Base-by-base conservation (phyloP, 768 basidiomycete species). In the Trametes meyenii region DNA sequence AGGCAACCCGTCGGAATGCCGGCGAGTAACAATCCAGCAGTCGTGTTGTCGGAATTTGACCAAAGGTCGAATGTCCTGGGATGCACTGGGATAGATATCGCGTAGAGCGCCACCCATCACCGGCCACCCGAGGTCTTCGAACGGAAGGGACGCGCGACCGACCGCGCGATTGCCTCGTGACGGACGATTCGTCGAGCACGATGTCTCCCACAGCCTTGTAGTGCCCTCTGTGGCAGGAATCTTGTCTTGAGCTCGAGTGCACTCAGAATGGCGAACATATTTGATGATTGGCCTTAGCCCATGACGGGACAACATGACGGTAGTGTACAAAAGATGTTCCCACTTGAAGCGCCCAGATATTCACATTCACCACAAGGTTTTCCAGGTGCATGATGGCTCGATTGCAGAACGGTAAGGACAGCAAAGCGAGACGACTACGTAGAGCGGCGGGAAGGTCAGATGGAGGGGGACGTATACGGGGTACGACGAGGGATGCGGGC, bases 331-430 rank as follows among this genome's bases (percentile, higher is more conserved):
- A 33, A 33, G 29, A 33, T 3, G 8, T 33, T 33, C 8, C 29
- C 29, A 33, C 29, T 8, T 8, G 29, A 33, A 33, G 29, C 29
- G 29, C 29, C 29, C 29, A 33, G 29, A 33, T 33, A 33, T 33
- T 33, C 29, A 33, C 29, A 8, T 8, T 33, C 29, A 11, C 14
- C 51, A 38, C 19, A 38, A n/a, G 33, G 14, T 13, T 23, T 58
- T 42, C 49, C n/a, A 21, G 23, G n/a, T 58, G 62, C 62, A 63
- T 63, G 50, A 50, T 40, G 53, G 54, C 56, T 63, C 33, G 33
- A 58, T 63, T 58, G 62, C 62, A 53, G 42, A 43, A 50, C 57
- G 56, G 40, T 54, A 52, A 50, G 35, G 33, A 63, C 57, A 63
- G 51, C 62, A 50, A 58, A 26, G 44, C 14, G 44, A 55, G 43